Evolutionary conservation across 129 eudicot species (phyloP).

Genomic region (sunflower (Helianthus annuus)): HanXRQr2.0-SUNRISE NC_035433.2:89009069-89009568

Average conservation of each 20-base stretch:
- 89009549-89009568: slow-evolving; percentile 82
- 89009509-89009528: slow-evolving; percentile 95
- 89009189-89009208: slow-evolving; percentile 34
- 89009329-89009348: slow-evolving; percentile 98
- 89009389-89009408: too few species aligned
- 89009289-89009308: slow-evolving; percentile 67
- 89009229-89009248: slow-evolving; percentile 30
- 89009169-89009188: slow-evolving; percentile 41
- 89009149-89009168: slow-evolving; percentile 12
- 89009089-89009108: too few species aligned
- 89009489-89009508: slow-evolving; percentile 69
- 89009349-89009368: slow-evolving; percentile 85
- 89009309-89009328: slow-evolving; percentile 88
- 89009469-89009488: slow-evolving; percentile 66
- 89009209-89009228: slow-evolving; percentile 34
- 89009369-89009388: not conserved
- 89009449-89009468: not conserved
- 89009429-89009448: too few species aligned
- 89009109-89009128: too few species aligned
- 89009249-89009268: slow-evolving; percentile 30
- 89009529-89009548: slow-evolving; percentile 69
- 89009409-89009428: too few species aligned
- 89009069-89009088: too few species aligned
- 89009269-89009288: slow-evolving; percentile 33
- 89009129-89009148: too few species aligned